Percentiles rank a stretch among this genome's conserved stretches.
phyloP scores from a whole-genome alignment of 768 basidiomycete genomes.

The Tylopilus balloui region DNA sequence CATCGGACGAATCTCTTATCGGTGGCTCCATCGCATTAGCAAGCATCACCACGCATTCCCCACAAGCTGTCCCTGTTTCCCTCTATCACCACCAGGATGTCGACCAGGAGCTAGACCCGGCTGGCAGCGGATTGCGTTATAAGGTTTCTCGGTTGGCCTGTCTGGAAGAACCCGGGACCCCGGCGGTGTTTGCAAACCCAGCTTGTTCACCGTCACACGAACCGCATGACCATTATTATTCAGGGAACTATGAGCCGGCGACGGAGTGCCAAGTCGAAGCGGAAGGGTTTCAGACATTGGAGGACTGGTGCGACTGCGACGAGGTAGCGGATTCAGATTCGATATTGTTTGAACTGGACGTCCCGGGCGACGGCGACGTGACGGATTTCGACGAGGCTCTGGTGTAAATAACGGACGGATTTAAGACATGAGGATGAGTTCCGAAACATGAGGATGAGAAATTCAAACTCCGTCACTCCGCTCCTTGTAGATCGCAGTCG shows the following conservation, averaged over 20 bases:
- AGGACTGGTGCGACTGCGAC: conserved; percentile 3
- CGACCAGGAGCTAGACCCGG: conserved; percentile 11
- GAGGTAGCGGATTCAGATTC: conserved; percentile 12
- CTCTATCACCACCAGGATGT: conserved; percentile 18
- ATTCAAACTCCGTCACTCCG: conserved; percentile 30
- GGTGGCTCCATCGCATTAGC: conserved; percentile 12
- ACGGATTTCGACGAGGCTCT: conserved; percentile 1
- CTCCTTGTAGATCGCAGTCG: conserved; percentile 19
- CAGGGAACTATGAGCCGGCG: conserved; percentile 12
- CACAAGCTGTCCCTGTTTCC: conserved; percentile 8
- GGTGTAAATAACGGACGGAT: conserved; percentile 20
- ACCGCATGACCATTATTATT: conserved; percentile 11
- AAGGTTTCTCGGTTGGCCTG: conserved; percentile 11
- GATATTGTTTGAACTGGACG: conserved; percentile 16
- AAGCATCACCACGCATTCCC: conserved; percentile 16
- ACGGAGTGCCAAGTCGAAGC: conserved; percentile 7
- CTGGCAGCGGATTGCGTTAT: conserved; percentile 6
- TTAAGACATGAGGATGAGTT: conserved; percentile 28
- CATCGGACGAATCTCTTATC: conserved; percentile 28
- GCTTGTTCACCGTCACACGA: conserved; percentile 8
- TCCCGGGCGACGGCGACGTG: conserved; percentile 3
- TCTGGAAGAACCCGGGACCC: conserved; percentile 19
- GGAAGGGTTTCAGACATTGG: conserved; percentile 13
- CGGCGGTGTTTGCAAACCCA: conserved; percentile 1
- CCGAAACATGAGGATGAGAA: conserved; percentile 25